Evolutionary conservation across 75 land plant genomes (phyloP).

Genomic region (Pinus tabuliformis): DNA sequence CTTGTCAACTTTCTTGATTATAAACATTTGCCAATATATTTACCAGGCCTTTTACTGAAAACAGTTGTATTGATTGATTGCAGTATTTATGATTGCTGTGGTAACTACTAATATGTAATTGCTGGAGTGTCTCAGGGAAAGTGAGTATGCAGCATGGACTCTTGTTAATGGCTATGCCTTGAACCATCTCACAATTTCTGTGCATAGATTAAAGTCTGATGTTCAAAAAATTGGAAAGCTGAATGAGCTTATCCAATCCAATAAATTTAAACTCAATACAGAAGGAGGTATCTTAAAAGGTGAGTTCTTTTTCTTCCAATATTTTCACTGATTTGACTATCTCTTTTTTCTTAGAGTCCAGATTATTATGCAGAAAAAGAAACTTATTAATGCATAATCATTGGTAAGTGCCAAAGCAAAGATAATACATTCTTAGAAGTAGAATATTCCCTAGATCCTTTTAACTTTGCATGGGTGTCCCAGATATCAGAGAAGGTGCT

Average conservation of each 20-base stretch:
- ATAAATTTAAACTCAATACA: slow-evolving; percentile 80
- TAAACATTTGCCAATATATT: not conserved
- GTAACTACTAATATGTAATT: slow-evolving; percentile 1
- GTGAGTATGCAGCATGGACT: slow-evolving; percentile 99
- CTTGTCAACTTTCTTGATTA: not conserved
- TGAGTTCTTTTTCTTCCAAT: slow-evolving; percentile 8
- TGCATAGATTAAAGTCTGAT: slow-evolving; percentile 72
- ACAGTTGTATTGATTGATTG: not conserved
- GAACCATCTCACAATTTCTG: slow-evolving; percentile 91
- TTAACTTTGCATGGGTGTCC: too few species aligned
- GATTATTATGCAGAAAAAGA: too few species aligned
- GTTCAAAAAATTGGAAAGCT: slow-evolving; percentile 57
- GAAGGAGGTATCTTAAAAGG: slow-evolving; percentile 98
- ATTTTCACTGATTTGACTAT: too few species aligned
- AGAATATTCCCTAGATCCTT: too few species aligned
- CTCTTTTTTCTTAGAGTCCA: too few species aligned
- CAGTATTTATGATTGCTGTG: not conserved
- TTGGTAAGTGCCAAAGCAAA: too few species aligned
- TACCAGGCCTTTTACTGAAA: not conserved
- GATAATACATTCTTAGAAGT: too few species aligned
- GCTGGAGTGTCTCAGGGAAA: slow-evolving; percentile 59
- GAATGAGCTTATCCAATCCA: slow-evolving; percentile 75
- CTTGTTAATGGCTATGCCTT: slow-evolving; percentile 97
- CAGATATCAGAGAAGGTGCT: too few species aligned
- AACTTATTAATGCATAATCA: too few species aligned